Evolutionary conservation across 495 filamentous ascomycete genomes (phyloP), one percentile per base, ranked within the genome.

Genomic region (Elaphomyces granulatus): DNA sequence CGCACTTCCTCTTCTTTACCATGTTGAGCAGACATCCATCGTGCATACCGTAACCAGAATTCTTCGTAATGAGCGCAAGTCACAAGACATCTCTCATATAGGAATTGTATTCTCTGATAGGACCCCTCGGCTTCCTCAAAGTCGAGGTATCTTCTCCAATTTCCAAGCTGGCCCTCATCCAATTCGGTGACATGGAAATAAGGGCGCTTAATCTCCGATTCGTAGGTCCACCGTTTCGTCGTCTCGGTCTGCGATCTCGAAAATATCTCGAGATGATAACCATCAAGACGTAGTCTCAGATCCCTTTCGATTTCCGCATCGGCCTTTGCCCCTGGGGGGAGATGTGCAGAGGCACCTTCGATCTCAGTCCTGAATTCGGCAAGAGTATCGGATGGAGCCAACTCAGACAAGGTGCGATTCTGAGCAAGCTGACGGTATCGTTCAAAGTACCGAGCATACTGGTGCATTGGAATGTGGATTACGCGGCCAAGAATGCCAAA

Each of bases 121-220:
- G 86, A 75, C 21, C 81, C 81, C 57, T 94, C 83, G 1, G 65
- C 60, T 60, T 99, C 90, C 53, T 99, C 92, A 49, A 94, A 95
- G 50, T 96, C 87, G 14, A 99, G 77, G 53, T 96, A 99, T 50
- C 88, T 94, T 40, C 81, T 70, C 90, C 90, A 99, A 59, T 94
- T 95, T n/a, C 63, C 63, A 12, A 99, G 64, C 54, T 96, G 84
- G 4, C 71, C 61, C 44, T 88, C 78, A 49, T 94, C 87, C 8
- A 96, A 66, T 47, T 94, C 87, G 2, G 82, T 93, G 21, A 95
- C 86, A 53, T 94, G 87, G 70, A 94, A 99, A 53, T 96, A 99
- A 0, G 87, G 87, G 2, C 92, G 78, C 65, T 94, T 96, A 54
- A 96, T 81, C 59, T 88, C 84, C 0, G 86, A 78, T 56, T 99